Evolutionary conservation across 2,329 filamentous ascomycete species (phyloP).

Genomic region (Pseudogymnoascus sp.): DNA sequence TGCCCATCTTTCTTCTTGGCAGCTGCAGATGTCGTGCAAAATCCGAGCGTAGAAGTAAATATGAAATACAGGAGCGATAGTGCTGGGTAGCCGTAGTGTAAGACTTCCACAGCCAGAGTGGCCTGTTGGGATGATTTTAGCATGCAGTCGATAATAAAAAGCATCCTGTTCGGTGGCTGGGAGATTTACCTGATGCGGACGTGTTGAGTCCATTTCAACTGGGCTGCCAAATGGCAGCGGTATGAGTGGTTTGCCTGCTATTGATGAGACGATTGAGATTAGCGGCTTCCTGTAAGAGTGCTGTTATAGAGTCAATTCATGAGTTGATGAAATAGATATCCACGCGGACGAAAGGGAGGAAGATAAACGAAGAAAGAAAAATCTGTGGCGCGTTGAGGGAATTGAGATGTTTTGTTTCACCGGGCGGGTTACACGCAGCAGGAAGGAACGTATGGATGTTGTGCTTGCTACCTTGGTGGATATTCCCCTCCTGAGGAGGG

Average conservation of each 20-base stretch:
- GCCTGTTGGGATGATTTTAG: neutral
- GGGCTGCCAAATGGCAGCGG: neutral
- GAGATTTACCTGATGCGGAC: neutral
- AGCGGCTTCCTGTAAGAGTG: neutral
- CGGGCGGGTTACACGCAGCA: neutral
- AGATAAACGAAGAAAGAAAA: conserved; percentile 2
- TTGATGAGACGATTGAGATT: neutral
- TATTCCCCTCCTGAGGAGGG: neutral
- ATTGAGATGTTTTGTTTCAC: neutral
- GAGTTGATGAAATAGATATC: neutral
- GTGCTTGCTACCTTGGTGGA: neutral
- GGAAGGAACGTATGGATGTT: neutral
- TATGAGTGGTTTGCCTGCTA: neutral
- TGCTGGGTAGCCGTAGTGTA: conserved; percentile 53
- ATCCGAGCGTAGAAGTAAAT: conserved; percentile 39
- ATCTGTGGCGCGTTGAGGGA: neutral
- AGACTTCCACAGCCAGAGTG: conserved; percentile 16
- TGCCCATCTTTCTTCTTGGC: conserved; percentile 28
- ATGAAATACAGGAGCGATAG: conserved; percentile 50
- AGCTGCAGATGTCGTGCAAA: conserved; percentile 45
- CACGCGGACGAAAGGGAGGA: neutral
- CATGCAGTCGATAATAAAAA: neutral
- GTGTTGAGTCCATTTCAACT: neutral
- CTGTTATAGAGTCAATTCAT: neutral
- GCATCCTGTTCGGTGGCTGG: neutral